Base-by-base conservation (phyloP, 768 basidiomycete genomes). In the Rhizopogon rudus region DNA sequence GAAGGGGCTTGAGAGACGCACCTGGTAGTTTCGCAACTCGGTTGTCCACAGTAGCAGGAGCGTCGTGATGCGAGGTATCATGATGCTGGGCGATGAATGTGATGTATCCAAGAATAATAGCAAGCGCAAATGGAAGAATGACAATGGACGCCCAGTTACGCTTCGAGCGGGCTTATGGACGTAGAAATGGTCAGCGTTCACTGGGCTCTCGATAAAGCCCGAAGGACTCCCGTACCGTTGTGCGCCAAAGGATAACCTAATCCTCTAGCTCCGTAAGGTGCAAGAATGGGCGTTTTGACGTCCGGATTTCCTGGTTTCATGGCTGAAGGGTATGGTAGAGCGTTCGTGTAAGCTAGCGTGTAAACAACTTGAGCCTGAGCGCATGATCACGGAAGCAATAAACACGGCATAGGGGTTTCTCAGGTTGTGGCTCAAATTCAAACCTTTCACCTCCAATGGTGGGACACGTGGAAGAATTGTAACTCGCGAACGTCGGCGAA, bases 11-110 rank as follows among this genome's bases (percentile, higher is more conserved):
- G 41, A 42, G 12, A 48, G 22, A 41, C 68, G 56, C 60, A 73
- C 73, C 70, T 42, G 74, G 74, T 52, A 75, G 64, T 58, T 63
- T 72, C 3, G 65, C 74, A 0, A 76, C 60, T 40, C 67, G 63
- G 44, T 67, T 33, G 10, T 57, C 25, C 41, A 56, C 54, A 16
- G 10, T 22, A 29, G 41, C 31, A 42, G 43, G 8, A 37, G n/a
- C 52, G 5, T 13, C 54, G 45, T 53, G 2, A 29, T 55, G 54
- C 40, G 2, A 6, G 9, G 28, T 8, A 10, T 17, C 52, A 14
- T 35, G 28, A 42, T 49, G 60, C 29, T 58, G 55, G 35, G 52
- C n/a, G 28, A 71, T 14, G 44, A 60, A 52, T 10, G 56, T 41
- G 5, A 53, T 51, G 22, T 61, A 25, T 46, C 63, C 65, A 40